Evolutionary conservation across 2,329 filamentous ascomycete genomes (phyloP).

Genomic region (Hypomyces perniciosus): DNA sequence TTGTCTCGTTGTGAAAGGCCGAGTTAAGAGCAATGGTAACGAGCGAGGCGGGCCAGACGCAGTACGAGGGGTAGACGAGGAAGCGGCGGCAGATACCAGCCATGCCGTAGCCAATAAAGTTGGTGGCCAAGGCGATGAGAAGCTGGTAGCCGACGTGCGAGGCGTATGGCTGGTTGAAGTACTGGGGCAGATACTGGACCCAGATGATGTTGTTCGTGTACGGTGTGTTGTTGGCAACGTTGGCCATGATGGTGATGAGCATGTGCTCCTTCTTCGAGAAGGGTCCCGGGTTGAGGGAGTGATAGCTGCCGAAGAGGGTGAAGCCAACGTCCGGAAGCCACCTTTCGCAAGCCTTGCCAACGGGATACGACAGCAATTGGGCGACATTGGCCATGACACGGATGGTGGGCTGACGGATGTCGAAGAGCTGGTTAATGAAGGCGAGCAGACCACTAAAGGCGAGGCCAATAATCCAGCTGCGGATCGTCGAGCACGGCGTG

Average conservation of each 20-base stretch:
- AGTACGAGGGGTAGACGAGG: slow-evolving; percentile 50
- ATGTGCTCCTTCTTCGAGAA: slow-evolving; percentile 58
- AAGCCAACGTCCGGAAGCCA: slow-evolving; percentile 46
- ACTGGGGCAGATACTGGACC: slow-evolving; percentile 46
- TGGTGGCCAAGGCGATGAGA: slow-evolving; percentile 48
- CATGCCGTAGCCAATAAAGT: slow-evolving; percentile 55
- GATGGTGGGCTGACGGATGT: slow-evolving; percentile 50
- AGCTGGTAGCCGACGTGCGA: slow-evolving; percentile 49
- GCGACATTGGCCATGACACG: slow-evolving; percentile 49
- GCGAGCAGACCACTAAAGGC: slow-evolving; percentile 43
- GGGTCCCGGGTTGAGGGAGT: slow-evolving; percentile 49
- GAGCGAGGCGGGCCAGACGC: slow-evolving; percentile 52
- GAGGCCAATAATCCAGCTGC: slow-evolving; percentile 49
- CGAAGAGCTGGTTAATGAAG: slow-evolving; percentile 53
- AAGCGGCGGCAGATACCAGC: slow-evolving; percentile 50
- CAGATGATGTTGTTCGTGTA: slow-evolving; percentile 52
- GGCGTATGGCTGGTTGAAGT: slow-evolving; percentile 50
- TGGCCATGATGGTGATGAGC: slow-evolving; percentile 57
- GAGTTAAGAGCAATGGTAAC: slow-evolving; percentile 50
- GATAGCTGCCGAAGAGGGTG: slow-evolving; percentile 38
- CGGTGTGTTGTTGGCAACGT: slow-evolving; percentile 47
- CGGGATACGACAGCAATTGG: slow-evolving; percentile 50
- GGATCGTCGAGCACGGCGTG: slow-evolving; percentile 47
- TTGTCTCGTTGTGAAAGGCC: slow-evolving; percentile 44
- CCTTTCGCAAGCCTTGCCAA: slow-evolving; percentile 46